Percentiles rank a stretch among this genome's conserved stretches.
Conservation (phyloP, 768 basidiomycete species). For the Myochromella boudieri region DNA sequence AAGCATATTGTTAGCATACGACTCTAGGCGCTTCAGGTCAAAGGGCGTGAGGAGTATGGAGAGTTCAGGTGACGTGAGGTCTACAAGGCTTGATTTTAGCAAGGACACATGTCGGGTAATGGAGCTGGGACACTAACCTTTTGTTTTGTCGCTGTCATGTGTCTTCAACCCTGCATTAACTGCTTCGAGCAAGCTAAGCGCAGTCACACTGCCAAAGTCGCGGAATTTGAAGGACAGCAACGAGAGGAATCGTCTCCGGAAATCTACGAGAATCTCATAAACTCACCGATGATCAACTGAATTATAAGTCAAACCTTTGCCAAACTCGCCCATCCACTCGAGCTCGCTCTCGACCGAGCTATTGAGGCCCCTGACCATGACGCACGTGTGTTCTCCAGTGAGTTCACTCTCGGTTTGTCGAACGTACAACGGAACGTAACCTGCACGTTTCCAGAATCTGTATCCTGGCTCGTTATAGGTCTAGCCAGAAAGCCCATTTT, state of each 20-base stretch:
- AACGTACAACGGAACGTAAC: constrained; percentile 89
- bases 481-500: no score
- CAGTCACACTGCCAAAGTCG: constrained; percentile 87
- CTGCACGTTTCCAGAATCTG: constrained; percentile 94
- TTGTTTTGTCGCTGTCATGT: constrained; percentile 35
- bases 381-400: constrained; percentile 94
- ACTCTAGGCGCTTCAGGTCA: constrained; percentile 92
- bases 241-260: constrained; percentile 85
- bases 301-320: constrained; percentile 55
- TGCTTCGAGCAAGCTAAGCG: constrained; percentile 87
- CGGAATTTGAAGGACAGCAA: constrained; percentile 93
- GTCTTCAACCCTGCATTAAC: constrained; percentile 62
- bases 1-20: constrained; percentile 93
- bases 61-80: constrained; percentile 40
- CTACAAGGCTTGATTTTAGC: constrained; percentile 18
- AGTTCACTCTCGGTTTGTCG: constrained; percentile 93
- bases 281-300: background rate
- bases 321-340: constrained; percentile 88
- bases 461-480: background rate
- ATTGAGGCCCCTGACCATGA: constrained; percentile 89
- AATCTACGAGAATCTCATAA: constrained; percentile 57
- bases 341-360: constrained; percentile 61
- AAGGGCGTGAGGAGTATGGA: constrained; percentile 79
- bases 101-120: background rate
- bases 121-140: constrained; percentile 28